phyloP scores from a whole-genome alignment of 192 early-diverging fungal species.

The Podila verticillata region DNA sequence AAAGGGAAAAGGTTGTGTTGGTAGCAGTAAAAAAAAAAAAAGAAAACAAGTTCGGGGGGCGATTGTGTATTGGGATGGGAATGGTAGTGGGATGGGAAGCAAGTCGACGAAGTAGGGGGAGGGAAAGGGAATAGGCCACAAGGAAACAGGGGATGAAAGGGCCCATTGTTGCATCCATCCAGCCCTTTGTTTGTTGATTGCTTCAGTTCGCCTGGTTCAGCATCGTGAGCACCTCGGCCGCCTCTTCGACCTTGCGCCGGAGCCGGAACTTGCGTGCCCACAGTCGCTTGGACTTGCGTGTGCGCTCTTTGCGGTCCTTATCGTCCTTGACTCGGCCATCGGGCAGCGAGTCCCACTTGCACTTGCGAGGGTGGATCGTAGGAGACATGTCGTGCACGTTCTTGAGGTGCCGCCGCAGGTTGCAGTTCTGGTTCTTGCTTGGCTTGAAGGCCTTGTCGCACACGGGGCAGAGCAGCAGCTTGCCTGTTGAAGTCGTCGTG shows the following conservation, averaged over 20 bases:
- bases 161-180: no score
- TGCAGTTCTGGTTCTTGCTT: conserved; percentile 52
- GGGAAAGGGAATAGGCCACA: no score
- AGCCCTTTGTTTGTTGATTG: no score
- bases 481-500: conserved; percentile 8
- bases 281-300: conserved; percentile 44
- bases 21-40: no score
- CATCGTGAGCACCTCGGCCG: conserved; percentile 43
- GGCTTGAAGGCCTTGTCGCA: conserved; percentile 49
- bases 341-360: conserved; percentile 46
- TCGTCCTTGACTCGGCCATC: conserved; percentile 51
- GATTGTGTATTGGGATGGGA: no score
- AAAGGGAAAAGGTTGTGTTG: no score
- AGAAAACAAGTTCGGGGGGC: no score
- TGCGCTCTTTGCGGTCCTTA: conserved; percentile 50
- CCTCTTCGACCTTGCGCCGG: conserved; percentile 46
- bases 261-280: conserved; percentile 52
- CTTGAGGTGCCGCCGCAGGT: conserved; percentile 39
- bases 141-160: no score
- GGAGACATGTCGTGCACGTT: conserved; percentile 49
- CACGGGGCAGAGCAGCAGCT: conserved; percentile 36
- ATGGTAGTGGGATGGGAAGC: no score
- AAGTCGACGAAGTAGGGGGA: no score
- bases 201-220: conserved; percentile 21
- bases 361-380: conserved; percentile 47